Evolutionary conservation across 768 basidiomycete species (phyloP).

Genomic region (Lentinus tigrinus): DNA sequence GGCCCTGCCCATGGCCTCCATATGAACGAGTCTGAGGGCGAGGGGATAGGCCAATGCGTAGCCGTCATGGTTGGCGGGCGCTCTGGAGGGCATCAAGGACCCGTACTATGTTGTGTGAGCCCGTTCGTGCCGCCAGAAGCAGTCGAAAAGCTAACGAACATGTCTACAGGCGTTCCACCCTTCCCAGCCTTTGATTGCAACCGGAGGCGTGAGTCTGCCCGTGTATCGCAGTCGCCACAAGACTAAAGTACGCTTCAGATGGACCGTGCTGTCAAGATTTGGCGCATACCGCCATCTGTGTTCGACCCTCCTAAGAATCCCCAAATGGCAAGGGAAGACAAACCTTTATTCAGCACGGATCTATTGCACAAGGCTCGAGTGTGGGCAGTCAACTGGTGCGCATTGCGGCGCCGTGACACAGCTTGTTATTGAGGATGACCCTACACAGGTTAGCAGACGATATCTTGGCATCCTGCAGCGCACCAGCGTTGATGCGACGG

Average conservation of each 20-base stretch:
- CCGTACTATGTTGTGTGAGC: slow-evolving; percentile 64
- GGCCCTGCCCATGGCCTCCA: slow-evolving; percentile 72
- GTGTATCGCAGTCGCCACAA: neutral
- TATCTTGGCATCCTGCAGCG: slow-evolving; percentile 32
- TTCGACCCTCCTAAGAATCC: slow-evolving; percentile 25
- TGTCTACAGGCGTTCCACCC: slow-evolving; percentile 64
- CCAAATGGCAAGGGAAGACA: slow-evolving; percentile 55
- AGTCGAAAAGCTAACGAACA: neutral
- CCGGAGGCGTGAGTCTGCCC: slow-evolving; percentile 61
- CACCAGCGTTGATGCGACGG: slow-evolving; percentile 24
- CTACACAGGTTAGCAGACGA: slow-evolving; percentile 54
- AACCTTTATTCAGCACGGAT: slow-evolving; percentile 71
- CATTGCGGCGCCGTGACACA: neutral
- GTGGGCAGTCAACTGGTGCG: slow-evolving; percentile 62
- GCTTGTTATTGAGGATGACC: neutral
- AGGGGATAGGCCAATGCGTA: slow-evolving; percentile 57
- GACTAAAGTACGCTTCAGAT: slow-evolving; percentile 44
- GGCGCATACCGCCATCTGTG: slow-evolving; percentile 51
- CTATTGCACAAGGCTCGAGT: slow-evolving; percentile 66
- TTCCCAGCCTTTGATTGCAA: slow-evolving; percentile 63
- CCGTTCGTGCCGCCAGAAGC: neutral
- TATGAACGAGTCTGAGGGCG: slow-evolving; percentile 57
- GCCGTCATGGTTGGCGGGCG: slow-evolving; percentile 65
- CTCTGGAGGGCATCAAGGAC: slow-evolving; percentile 71
- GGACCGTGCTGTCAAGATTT: slow-evolving; percentile 75